These are phyloP conservation scores for Mortierella sp. DNA, from an alignment of 371 early-diverging fungal genomes.

Conservation along the genomic window DNA sequence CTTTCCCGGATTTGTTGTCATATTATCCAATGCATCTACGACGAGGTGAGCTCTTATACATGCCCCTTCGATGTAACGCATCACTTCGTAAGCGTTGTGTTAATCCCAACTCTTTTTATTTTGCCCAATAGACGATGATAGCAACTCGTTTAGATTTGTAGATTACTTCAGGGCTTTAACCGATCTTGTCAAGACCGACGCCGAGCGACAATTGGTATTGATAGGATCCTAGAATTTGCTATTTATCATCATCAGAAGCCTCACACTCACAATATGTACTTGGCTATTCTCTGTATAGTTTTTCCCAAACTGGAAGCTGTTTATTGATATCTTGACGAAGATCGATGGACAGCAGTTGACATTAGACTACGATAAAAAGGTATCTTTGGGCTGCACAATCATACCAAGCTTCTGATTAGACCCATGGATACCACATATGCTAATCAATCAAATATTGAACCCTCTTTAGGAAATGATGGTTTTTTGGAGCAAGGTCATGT, in stretches of 20 bases:
- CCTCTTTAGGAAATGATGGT: conserved; percentile 46
- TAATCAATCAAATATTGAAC: neutral
- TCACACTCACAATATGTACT: neutral
- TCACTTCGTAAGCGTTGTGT: too few relatives aligned
- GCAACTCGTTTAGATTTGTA: conserved; percentile 34
- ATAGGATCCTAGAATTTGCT: neutral
- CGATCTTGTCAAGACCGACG: conserved; percentile 33
- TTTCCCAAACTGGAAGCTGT: conserved; percentile 23
- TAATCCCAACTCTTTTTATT: too few relatives aligned
- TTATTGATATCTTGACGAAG: conserved; percentile 31
- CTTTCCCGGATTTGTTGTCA: conserved; percentile 21
- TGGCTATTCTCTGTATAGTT: conserved; percentile 13
- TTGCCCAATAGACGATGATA: conserved; percentile 46
- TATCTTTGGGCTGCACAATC: neutral
- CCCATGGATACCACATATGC: neutral
- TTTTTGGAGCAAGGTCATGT: conserved; percentile 44
- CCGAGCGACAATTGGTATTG: conserved; percentile 28
- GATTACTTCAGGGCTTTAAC: conserved; percentile 44
- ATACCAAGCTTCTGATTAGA: neutral
- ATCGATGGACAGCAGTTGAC: conserved; percentile 38
- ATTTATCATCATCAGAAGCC: neutral
- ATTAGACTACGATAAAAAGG: conserved; percentile 53
- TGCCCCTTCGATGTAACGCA: too few relatives aligned
- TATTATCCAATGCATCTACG: conserved; percentile 30
- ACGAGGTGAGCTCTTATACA: conserved; percentile 15